Conservation (phyloP, 768 basidiomycete genomes). For the Mycena rebaudengoi region DNA sequence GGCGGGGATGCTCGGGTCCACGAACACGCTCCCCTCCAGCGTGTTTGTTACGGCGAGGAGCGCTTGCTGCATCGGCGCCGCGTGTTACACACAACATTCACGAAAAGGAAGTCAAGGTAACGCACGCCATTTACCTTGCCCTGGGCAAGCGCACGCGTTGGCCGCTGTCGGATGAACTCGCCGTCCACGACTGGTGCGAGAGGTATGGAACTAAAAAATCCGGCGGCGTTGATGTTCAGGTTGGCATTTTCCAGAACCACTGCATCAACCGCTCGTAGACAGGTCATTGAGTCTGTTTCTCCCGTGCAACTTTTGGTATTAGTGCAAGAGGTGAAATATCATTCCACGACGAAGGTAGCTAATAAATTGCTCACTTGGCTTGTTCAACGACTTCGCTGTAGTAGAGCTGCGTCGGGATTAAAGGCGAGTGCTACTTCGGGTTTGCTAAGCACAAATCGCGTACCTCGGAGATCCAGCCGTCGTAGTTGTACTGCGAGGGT, state of each 20-base stretch:
- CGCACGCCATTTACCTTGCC: conserved; percentile 42
- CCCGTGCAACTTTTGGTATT: not conserved
- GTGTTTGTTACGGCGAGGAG: conserved; percentile 34
- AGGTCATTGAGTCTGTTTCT: conserved; percentile 25
- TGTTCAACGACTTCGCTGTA: not conserved
- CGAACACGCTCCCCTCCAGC: conserved; percentile 37
- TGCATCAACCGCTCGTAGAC: conserved; percentile 33
- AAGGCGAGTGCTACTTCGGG: not conserved
- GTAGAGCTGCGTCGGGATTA: not conserved
- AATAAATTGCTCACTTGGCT: not conserved
- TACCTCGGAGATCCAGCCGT: not conserved
- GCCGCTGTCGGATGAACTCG: conserved; percentile 38
- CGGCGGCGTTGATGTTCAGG: conserved; percentile 17
- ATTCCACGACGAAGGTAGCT: not conserved
- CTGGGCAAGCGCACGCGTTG: conserved; percentile 33
- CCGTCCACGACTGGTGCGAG: conserved; percentile 42
- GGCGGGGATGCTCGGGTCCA: conserved; percentile 17
- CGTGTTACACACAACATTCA: conserved; percentile 39
- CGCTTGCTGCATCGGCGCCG: conserved; percentile 35
- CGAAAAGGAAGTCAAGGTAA: not conserved
- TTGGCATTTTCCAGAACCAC: conserved; percentile 32
- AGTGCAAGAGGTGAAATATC: no score
- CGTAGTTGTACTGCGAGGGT: not conserved
- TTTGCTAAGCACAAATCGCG: not conserved
- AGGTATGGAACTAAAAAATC: conserved; percentile 31